Percentiles rank a stretch among this genome's conserved stretches.
Conservation (phyloP, 352 stramenopile species). For the Blastocystis sp. region DNA sequence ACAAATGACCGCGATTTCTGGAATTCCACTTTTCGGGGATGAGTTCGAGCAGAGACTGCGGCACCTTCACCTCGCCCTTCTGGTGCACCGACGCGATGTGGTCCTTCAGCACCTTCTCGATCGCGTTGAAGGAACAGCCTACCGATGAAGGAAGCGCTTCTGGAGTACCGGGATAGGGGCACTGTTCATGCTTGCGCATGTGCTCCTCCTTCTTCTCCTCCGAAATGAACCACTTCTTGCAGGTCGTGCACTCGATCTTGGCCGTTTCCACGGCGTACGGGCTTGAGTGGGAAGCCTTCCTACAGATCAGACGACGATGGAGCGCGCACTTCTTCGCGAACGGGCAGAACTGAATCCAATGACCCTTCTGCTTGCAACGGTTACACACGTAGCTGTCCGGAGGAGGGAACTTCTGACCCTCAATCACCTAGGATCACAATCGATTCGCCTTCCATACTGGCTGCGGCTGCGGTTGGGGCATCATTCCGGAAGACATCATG, state of each 20-base stretch:
- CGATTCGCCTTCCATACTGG: not conserved
- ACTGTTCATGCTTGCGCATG: conserved; percentile 46
- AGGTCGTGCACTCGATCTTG: conserved; percentile 68
- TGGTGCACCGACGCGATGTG: conserved; percentile 55
- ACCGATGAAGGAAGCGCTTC: not conserved
- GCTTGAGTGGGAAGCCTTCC: not conserved
- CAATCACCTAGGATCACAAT: conserved; percentile 38
- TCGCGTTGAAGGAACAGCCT: conserved; percentile 49
- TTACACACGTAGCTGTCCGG: conserved; percentile 52
- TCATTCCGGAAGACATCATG: conserved; percentile 16
- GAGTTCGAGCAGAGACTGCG: conserved; percentile 62
- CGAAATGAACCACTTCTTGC: conserved; percentile 73
- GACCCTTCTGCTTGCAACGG: conserved; percentile 71
- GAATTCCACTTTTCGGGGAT: conserved; percentile 65
- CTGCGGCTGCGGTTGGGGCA: not conserved
- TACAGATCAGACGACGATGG: no score
- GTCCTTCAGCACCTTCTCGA: conserved; percentile 62
- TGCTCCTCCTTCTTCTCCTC: conserved; percentile 69
- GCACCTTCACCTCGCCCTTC: conserved; percentile 30
- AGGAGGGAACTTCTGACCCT: conserved; percentile 71
- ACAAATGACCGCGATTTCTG: not conserved
- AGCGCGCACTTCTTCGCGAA: conserved; percentile 57
- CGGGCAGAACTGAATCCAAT: conserved; percentile 73
- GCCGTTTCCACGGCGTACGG: not conserved
- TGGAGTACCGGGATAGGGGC: conserved; percentile 41